Evolutionary conservation across 169 alveolate genomes (phyloP), one percentile per base, ranked within the genome.

Genomic region (Cryptosporidium canis): DNA sequence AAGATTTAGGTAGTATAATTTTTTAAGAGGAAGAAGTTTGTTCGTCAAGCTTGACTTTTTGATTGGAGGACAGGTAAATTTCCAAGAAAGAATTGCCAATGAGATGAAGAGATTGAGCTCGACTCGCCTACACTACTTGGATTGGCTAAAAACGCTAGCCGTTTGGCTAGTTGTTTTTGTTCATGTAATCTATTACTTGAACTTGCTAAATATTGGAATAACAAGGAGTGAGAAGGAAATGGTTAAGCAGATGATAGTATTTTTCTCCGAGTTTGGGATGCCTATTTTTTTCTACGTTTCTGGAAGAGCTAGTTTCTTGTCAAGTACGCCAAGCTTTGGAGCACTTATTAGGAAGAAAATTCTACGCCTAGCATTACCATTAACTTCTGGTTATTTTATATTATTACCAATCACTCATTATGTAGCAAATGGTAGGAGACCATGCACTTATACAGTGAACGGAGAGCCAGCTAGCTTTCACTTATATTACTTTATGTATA

Each of bases 91-190:
- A 16, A 0, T 35, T 39, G 11, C 33, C 35, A 77, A 58, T 77
- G 72, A 21, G 64, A 63, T 51, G 31, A 47, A 39, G 44, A 53
- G 61, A 24, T 5, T 14, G 41, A 70, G 16, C 21, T 31, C 0
- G 18, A 9, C 47, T 58, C 87, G 87, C 35, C 58, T 77, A 35
- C 41, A 77, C 51, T 55, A 77, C 37, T 39, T 77, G 66, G 87
- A 77, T 77, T 77, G 87, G 87, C 87, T 77, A 37, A 77, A 77
- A 66, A 63, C 72, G 24, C 45, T 77, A 18, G 87, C 87, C 7
- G 87, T 77, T 41, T 77, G 87, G 87, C 63, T 77, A 24, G 87
- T 77, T 24, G 47, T 77, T 18, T 77, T 77, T 35, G 87, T 77
- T 16, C 87, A 77, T 39, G 87, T 77, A 24, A 77, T 77, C 14